Evolutionary conservation across 371 early-diverging fungal genomes (phyloP).

Genomic region (Mucor racemosus): DNA sequence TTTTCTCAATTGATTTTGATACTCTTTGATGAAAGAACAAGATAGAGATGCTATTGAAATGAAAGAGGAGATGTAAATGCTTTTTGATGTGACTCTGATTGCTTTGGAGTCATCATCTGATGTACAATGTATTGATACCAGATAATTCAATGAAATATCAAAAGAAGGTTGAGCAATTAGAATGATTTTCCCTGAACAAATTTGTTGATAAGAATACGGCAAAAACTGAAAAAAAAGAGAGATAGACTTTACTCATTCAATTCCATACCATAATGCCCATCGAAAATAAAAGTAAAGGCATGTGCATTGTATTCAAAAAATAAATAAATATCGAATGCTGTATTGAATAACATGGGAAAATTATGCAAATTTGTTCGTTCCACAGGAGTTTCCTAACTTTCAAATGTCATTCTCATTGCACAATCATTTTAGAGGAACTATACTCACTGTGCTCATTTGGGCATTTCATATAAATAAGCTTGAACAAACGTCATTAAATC

Average conservation of each 20-base stretch:
- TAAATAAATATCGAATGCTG: neutral
- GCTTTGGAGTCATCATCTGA: neutral
- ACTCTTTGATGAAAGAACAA: neutral
- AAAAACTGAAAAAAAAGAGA: too few relatives aligned
- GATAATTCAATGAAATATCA: too few relatives aligned
- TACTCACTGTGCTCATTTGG: neutral
- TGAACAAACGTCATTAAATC: too few relatives aligned
- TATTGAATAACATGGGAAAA: neutral
- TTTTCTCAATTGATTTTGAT: neutral
- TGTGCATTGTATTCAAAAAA: neutral
- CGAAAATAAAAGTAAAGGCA: too few relatives aligned
- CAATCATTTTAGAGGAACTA: neutral
- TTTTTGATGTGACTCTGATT: neutral
- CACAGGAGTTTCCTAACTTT: neutral
- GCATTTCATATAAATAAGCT: too few relatives aligned
- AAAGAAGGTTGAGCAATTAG: too few relatives aligned
- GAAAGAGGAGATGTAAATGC: slow-evolving; percentile 2
- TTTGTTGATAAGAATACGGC: too few relatives aligned
- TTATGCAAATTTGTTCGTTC: neutral
- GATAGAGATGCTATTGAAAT: neutral
- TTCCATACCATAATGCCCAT: too few relatives aligned
- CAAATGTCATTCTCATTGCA: neutral
- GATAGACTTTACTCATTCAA: too few relatives aligned
- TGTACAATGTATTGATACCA: neutral
- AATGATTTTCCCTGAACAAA: too few relatives aligned